Base-by-base conservation (phyloP, 257 asterid species). In the Hygrophila difformis region DNA sequence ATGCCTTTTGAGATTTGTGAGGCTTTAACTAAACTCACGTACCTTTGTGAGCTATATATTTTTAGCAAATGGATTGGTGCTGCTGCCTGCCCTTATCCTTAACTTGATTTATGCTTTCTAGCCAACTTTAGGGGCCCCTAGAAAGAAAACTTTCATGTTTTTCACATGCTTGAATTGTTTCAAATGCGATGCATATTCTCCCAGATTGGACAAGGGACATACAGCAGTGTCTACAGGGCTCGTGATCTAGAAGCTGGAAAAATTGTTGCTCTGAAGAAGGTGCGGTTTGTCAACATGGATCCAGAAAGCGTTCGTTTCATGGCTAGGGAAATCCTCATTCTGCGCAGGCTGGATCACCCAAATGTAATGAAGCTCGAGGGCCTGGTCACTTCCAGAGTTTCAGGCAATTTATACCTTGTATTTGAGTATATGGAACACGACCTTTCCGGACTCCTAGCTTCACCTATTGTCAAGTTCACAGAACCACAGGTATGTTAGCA, bases 381-480 rank as follows among this genome's bases (percentile, higher is more conserved):
- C 57, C 73, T 87, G 41, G 93, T 87, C 63, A 75, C 87, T 18
- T 82, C 96, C 18, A 76, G 81, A 68, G 84, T 74, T 57, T 86
- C 96, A 15, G 83, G 93, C 70, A 77, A 67, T 74, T 56, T 87
- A 50, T 83, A 82, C 68, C 96, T 87, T 64, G 93, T 83, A 36
- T 87, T 87, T 39, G 94, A 82, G 44, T 87, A 87, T 67, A 87
- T 87, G 96, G 94, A 87, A 61, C 96, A 87, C 47, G 96, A 87
- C 70, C 94, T 87, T 51, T 68, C 93, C 37, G 94, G 96, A 39
- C 96, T 87, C 23, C 61, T 76, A 8, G 84, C 82, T 53, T 83
- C 96, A 40, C 81, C 91, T 26, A 29, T 57, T 17, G 72, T 79
- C 42, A 75, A 61, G 52, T 77, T 87, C 56, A 73, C 94, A 8